Base-by-base conservation (phyloP, 176 grass and related monocot species). In the Ampelocalamus luodianensis region DNA sequence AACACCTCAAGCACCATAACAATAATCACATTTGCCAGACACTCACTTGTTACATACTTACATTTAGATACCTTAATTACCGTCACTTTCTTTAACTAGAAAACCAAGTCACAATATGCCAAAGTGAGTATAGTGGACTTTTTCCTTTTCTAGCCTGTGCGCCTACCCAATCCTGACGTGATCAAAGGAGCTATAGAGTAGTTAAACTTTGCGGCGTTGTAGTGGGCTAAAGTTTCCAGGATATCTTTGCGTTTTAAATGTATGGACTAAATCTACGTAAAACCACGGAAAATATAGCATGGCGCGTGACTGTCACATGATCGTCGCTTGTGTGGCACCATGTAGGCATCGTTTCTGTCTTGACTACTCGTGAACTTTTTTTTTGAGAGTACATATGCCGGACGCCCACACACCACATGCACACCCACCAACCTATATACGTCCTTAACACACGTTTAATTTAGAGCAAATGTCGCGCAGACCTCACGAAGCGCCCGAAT, bases 91-190 rank as follows among this genome's bases (percentile, higher is more conserved):
- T 79, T 71, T 44, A 83, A 37, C 44, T 40, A 40, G 44, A 24
- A 66, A 74, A 27, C 1, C 15, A 53, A 34, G 17, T 4, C 27
- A 12, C 17, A 4, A 29, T 16, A 63, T 10, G 45, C 13, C 39
- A 61, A 77, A 61, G 20, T n/a, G n/a, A n/a, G n/a, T 55, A 66
- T 66, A 36, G 13, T 66, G 63, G 13, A 2, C 58, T 32, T 44
- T 75, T 48, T 50, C 71, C 55, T 68, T 77, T 76, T 87, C 39
- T 76, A 62, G 51, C 29, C 17, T 68, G 63, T 62, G 86, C 80
- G 53, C 29, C 29, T 76, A 82, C 86, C 79, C 27, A 87, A 76
- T n/a, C 63, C 50, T 76, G 38, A 77, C 72, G 64, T 77, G 60
- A 82, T 77, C 50, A 68, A 68, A 51, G 53, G 9, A 12, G 58